These are phyloP conservation scores for Cryptococcus wingfieldii DNA, from an alignment of 1,284 basidiomycete genomes.

Conservation along the genomic window DNA sequence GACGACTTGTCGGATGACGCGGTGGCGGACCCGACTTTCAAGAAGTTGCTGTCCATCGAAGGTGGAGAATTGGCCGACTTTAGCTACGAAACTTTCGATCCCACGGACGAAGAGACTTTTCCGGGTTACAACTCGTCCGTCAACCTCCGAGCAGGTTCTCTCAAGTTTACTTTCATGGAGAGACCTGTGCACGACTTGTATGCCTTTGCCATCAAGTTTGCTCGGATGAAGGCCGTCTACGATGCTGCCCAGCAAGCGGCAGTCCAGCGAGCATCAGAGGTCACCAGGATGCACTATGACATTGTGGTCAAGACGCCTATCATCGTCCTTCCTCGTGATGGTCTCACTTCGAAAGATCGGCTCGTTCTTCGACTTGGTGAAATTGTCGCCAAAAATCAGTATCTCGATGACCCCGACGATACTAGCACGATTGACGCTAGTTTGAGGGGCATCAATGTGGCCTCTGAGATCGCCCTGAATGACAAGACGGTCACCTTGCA, in stretches of 20 bases:
- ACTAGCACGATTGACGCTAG: constrained; percentile 69
- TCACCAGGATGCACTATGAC: constrained; percentile 83
- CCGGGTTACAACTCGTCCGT: constrained; percentile 83
- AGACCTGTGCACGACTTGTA: constrained; percentile 81
- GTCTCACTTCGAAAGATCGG: constrained; percentile 61
- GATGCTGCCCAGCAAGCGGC: constrained; percentile 90
- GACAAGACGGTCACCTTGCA: constrained; percentile 60
- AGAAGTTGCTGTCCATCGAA: constrained; percentile 87
- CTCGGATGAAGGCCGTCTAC: constrained; percentile 86
- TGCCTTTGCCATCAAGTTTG: constrained; percentile 79
- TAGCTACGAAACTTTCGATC: constrained; percentile 87
- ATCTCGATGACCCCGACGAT: constrained; percentile 55
- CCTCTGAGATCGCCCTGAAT: constrained; percentile 62
- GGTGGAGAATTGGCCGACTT: constrained; percentile 95
- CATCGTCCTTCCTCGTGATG: constrained; percentile 76
- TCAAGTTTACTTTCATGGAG: constrained; percentile 86
- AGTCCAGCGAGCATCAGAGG: constrained; percentile 82
- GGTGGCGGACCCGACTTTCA: constrained; percentile 62
- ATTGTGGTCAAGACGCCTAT: constrained; percentile 90
- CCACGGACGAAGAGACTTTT: constrained; percentile 58
- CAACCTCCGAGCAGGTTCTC: constrained; percentile 79
- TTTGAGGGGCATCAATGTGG: constrained; percentile 78
- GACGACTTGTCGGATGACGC: constrained; percentile 70
- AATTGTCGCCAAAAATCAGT: constrained; percentile 76
- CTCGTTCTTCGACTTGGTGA: constrained; percentile 85